Evolutionary conservation across 176 grass and related monocot species (phyloP), one percentile per base, ranked within the genome.

Genomic region (Panicum miliaceum): DNA sequence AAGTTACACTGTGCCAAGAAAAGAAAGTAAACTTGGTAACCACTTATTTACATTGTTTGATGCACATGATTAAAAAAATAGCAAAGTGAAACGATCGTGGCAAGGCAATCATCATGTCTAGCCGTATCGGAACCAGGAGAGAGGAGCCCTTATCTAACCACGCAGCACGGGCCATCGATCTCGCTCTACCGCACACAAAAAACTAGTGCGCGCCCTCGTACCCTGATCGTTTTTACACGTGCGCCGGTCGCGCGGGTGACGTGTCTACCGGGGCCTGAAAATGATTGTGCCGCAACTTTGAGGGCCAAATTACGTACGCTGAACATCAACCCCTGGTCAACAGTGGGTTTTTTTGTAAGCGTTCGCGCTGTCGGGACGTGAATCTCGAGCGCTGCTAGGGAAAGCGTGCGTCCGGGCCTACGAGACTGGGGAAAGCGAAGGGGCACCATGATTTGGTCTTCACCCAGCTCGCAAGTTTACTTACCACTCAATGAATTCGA

Each of bases 321-420:
- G 23, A 48, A 65, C 78, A 79, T 37, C 60, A 56, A 65, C 34
- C 65, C 29, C 46, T 25, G 47, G 65, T 73, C 75, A 88, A 84
- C 37, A 26, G 66, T 64, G 4, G 10, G 4, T 4, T 2, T 43
- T 53, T 82, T 71, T 71, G 23, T 59, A 36, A 54, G 50, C 78
- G 15, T 29, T 64, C 23, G 74, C 57, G 66, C 57, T 79, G 83
- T 82, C 88, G 43, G 63, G 83, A 71, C 83, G 71, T 85, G 88
- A 64, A 89, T 82, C 83, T 82, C 83, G 83, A 90, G 88, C 68
- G 51, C 2, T 12, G 69, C 12, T 10, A 7, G 3, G 42, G 41
- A 6, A 38, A 23, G 41, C 45, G 52, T 79, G 73, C 54, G 16
- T 29, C 35, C 8, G 22, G 4, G 13, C 6, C 36, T 20, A 35